Evolutionary conservation across 1,284 basidiomycete species (phyloP), one percentile per base, ranked within the genome.

Genomic region (Ceratobasidium sp.): DNA sequence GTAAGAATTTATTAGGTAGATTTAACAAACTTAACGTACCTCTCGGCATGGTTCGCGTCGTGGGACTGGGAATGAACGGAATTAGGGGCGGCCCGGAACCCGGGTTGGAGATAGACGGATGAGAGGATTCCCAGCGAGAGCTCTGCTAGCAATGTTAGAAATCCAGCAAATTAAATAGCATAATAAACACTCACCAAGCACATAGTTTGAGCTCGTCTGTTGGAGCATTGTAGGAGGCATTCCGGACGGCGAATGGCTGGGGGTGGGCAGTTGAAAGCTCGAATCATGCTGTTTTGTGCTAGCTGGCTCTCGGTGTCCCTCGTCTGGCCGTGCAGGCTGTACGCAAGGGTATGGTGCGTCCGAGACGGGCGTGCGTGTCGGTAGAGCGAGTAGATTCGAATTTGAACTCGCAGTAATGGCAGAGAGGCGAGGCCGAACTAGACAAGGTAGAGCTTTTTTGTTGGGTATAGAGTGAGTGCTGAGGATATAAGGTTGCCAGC

Each of bases 141-240:
- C 28, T 69, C 64, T 69, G 43, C 47, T 44, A 47, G 38, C 44
- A 54, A 41, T 57, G 26, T 66, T 38, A 54, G 44, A 46, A 26
- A 30, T 41, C 32, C 63, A 38, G 49, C 38, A 62, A n/a, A n/a
- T n/a, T n/a, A n/a, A n/a, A n/a, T 44, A 18, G 55, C 55, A 11
- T 26, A 38, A 18, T 32, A 8, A 14, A 8, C 21, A 46, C 64
- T 69, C 52, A 57, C 64, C 64, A 18, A 69, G 52, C 21, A 69
- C 64, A 41, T 69, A 69, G 52, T 47, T 47, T 38, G 64, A 69
- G 41, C 64, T 69, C 1, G 64, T 69, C 38, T 69, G 64, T 43
- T 69, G 50, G 23, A 69, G 64, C 50, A 69, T 38, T 43, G 64
- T 69, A 52, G 64, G 64, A 57, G 64, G 38, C 41, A 55, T 52